Conservation (phyloP, 2,329 filamentous ascomycete genomes). For the Penicillium sp. region DNA sequence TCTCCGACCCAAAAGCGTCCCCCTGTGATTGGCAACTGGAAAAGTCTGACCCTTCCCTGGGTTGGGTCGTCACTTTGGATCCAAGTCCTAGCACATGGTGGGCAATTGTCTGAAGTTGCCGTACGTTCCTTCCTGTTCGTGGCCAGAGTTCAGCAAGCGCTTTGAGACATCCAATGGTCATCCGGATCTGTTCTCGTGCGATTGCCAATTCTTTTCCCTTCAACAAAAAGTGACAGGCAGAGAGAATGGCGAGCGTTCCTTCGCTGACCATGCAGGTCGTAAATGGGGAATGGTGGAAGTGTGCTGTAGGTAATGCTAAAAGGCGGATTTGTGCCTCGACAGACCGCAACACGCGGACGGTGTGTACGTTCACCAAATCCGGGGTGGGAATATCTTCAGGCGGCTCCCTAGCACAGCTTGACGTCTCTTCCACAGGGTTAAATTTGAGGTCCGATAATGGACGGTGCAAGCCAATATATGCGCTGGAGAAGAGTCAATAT, state of each 20-base stretch:
- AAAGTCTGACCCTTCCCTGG: background rate
- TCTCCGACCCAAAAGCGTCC: constrained; percentile 1
- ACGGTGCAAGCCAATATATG: constrained; percentile 40
- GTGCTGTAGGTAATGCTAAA: constrained; percentile 36
- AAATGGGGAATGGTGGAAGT: constrained; percentile 43
- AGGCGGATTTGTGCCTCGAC: constrained; percentile 43
- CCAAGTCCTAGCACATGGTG: constrained; percentile 29
- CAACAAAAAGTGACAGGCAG: constrained; percentile 40
- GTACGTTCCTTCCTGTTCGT: constrained; percentile 36
- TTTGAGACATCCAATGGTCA: constrained; percentile 45
- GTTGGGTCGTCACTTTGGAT: background rate
- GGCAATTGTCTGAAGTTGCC: constrained; percentile 45
- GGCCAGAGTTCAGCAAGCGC: constrained; percentile 42
- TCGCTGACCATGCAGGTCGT: constrained; percentile 45
- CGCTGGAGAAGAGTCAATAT: constrained; percentile 19
- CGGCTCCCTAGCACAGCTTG: constrained; percentile 36
- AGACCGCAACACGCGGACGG: constrained; percentile 39
- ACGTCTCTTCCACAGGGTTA: constrained; percentile 40
- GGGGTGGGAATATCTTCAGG: constrained; percentile 13
- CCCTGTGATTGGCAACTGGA: background rate
- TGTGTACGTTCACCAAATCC: constrained; percentile 41
- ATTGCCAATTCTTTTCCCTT: constrained; percentile 33
- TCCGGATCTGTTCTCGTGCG: constrained; percentile 45
- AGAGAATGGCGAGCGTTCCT: constrained; percentile 34
- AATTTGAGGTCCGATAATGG: constrained; percentile 44